These are phyloP conservation scores for Diplotaxis tenuifolia DNA, from an alignment of 345 rosid genomes.

Conservation along the genomic window DNA sequence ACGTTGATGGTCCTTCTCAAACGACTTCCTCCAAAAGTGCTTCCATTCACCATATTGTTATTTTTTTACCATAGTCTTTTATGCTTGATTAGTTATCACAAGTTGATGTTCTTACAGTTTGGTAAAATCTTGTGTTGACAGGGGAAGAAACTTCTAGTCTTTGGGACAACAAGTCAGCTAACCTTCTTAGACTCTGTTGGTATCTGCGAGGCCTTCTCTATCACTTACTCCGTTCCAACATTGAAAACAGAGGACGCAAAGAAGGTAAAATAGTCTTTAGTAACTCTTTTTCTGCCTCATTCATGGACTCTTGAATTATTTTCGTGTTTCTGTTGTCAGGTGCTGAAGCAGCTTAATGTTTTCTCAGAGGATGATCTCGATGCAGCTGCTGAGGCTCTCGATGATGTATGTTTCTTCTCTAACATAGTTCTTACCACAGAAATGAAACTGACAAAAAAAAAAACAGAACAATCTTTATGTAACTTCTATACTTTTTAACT, in stretches of 20 bases:
- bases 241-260: constrained; percentile 70
- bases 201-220: constrained; percentile 70
- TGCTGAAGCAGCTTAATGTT: constrained; percentile 66
- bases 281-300: background rate
- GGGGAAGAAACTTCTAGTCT: constrained; percentile 89
- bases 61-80: background rate
- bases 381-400: constrained; percentile 76
- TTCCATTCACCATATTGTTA: constrained; percentile 3
- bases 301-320: background rate
- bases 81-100: background rate
- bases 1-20: constrained; percentile 90
- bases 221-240: constrained; percentile 73
- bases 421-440: background rate
- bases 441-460: background rate
- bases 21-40: constrained; percentile 94
- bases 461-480: background rate
- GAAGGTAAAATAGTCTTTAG: constrained; percentile 50
- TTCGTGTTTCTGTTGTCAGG: constrained; percentile 38
- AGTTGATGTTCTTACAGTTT: background rate
- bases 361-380: constrained; percentile 65
- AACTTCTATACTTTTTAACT: background rate
- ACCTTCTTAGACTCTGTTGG: constrained; percentile 79
- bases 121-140: constrained; percentile 33
- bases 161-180: constrained; percentile 91
- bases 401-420: constrained; percentile 60